Conservation (phyloP, 108 stramenopile species). For the Epipyxis sp. region DNA sequence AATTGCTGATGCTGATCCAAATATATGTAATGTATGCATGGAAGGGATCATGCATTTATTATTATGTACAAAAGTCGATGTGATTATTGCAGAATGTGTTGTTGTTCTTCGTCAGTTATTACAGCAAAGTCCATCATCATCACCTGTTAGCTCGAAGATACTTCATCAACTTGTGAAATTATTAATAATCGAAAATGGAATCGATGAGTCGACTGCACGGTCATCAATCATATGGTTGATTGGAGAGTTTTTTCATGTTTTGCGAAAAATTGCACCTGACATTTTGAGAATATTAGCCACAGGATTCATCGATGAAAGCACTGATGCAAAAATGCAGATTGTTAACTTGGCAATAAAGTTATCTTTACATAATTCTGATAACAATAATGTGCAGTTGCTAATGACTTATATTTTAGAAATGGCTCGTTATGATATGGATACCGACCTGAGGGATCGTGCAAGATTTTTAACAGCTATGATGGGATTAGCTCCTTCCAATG, state of each 20-base stretch:
- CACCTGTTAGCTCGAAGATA: constrained; percentile 43
- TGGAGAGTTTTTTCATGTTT: constrained; percentile 43
- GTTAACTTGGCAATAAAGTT: constrained; percentile 87
- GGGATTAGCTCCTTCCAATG: constrained; percentile 50
- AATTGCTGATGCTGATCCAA: constrained; percentile 73
- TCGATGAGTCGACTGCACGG: constrained; percentile 46
- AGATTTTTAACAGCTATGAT: constrained; percentile 77
- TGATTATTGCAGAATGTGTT: constrained; percentile 83
- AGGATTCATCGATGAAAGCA: constrained; percentile 64
- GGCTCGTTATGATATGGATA: constrained; percentile 78
- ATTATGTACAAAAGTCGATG: constrained; percentile 60
- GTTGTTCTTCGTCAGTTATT: constrained; percentile 77
- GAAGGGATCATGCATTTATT: constrained; percentile 78
- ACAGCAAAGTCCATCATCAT: constrained; percentile 48
- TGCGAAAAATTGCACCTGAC: constrained; percentile 63
- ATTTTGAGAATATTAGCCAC: constrained; percentile 73
- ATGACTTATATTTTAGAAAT: constrained; percentile 87
- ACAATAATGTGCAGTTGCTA: constrained; percentile 55
- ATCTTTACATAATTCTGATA: constrained; percentile 35
- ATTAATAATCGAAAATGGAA: constrained; percentile 34
- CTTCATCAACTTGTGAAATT: constrained; percentile 27
- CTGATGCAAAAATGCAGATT: constrained; percentile 76
- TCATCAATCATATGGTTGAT: constrained; percentile 56
- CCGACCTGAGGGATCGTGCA: constrained; percentile 91
- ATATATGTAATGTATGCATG: constrained; percentile 68